Evolutionary conservation across 2,329 filamentous ascomycete genomes (phyloP), one percentile per base, ranked within the genome.

Genomic region (Amesomyces nigricolor): DNA sequence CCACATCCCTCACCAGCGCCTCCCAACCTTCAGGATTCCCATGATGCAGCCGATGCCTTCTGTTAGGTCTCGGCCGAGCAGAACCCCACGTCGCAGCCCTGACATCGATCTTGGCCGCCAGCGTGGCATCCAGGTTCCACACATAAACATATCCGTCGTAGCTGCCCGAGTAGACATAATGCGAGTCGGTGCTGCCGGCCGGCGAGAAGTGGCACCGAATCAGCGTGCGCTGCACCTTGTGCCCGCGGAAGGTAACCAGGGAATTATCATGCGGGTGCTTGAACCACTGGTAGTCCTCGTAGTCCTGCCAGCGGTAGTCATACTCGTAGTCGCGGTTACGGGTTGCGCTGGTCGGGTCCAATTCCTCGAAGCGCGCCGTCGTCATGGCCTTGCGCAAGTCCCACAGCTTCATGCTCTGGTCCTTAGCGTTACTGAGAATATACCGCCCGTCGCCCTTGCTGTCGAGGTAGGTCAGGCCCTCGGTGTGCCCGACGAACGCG

Each of bases 321-420:
- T 89, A 92, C 67, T 90, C 86, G 66, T 88, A 91, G 58, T 79
- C 76, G 44, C 79, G 82, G 22, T 68, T 68, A 19, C 70, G 69
- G 0, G 79, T 82, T 64, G 81, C 76, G 40, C 75, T 71, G n/a
- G 75, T 72, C 4, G 80, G 77, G 58, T 84, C 76, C 51, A 84
- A 73, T 32, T 75, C 71, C 45, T 78, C 75, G 57, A 83, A 88
- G 51, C 78, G 75, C 35, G 85, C 79, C 0, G 87, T 86, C 5
- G 84, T 84, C 77, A 94, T 88, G 79, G 91, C 92, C 78, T 89
- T 95, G 50, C 92, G 80, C 54, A 96, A 70, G 69, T 99, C 94
- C 94, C 94, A 99, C 0, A 99, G 79, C 72, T 97, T 97, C 83
- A 95, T 95, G 42, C 86, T 92, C 70, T 97, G 94, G 67, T 99